Evolutionary conservation across 805 yeast genomes (phyloP).

Genomic region (Millerozyma miso): DNA sequence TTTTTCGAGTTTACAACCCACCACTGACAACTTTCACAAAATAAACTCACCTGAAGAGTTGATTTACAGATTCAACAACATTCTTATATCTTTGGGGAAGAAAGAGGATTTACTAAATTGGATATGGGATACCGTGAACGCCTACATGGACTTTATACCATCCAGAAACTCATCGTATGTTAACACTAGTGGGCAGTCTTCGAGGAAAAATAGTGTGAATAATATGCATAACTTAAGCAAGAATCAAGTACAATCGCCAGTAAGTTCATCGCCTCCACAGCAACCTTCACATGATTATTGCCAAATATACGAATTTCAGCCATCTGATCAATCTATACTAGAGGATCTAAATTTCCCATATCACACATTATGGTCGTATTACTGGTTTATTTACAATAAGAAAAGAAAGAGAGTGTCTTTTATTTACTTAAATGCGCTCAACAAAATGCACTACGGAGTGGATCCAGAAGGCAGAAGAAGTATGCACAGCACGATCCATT

Average conservation of each 20-base stretch:
- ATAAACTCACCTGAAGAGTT: conserved; percentile 40
- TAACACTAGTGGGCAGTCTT: conserved; percentile 14
- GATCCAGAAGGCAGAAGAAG: background rate
- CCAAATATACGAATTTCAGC: conserved; percentile 60
- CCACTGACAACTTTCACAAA: conserved; percentile 46
- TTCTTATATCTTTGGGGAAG: conserved; percentile 52
- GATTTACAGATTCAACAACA: conserved; percentile 68
- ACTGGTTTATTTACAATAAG: conserved; percentile 91
- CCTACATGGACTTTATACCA: conserved; percentile 66
- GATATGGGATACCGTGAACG: conserved; percentile 86
- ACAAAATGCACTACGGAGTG: conserved; percentile 32
- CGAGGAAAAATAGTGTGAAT: conserved; percentile 26
- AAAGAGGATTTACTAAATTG: conserved; percentile 46
- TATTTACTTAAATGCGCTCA: conserved; percentile 58
- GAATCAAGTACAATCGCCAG: conserved; percentile 7
- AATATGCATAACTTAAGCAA: conserved; percentile 2
- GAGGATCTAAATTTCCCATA: conserved; percentile 53
- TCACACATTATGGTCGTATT: conserved; percentile 64
- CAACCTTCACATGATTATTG: conserved; percentile 38
- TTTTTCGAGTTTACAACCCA: conserved; percentile 81
- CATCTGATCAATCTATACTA: conserved; percentile 54
- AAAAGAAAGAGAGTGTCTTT: conserved; percentile 89
- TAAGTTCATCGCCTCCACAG: conserved; percentile 12
- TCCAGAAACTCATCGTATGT: conserved; percentile 23
- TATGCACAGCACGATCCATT: background rate